Evolutionary conservation across 192 early-diverging fungal species (phyloP).

Genomic region (Dimargaris xerosporica): DNA sequence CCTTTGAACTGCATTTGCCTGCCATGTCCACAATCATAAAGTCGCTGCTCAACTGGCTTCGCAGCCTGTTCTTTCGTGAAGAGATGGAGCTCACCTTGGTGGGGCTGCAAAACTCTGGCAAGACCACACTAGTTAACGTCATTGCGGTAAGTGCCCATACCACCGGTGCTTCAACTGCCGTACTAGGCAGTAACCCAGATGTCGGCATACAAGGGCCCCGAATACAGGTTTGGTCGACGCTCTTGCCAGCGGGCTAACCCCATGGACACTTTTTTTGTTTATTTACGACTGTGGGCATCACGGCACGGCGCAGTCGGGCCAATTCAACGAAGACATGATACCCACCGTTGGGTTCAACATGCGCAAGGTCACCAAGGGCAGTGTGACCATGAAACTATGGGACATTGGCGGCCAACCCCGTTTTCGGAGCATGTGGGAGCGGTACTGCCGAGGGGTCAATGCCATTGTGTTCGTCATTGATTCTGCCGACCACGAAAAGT

Average conservation of each 20-base stretch:
- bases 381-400: conserved; percentile 98
- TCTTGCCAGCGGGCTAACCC: no score
- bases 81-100: conserved; percentile 85
- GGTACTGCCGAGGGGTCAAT: conserved; percentile 83
- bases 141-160: conserved; percentile 47
- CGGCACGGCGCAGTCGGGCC: conserved; percentile 34
- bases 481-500: conserved; percentile 83
- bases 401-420: conserved; percentile 97
- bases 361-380: conserved; percentile 84
- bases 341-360: conserved; percentile 99
- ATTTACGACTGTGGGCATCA: no score
- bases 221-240: no score
- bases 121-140: conserved; percentile 73
- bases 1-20: background rate
- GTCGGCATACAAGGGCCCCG: no score
- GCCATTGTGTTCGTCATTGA: conserved; percentile 97
- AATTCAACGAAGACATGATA: conserved; percentile 78
- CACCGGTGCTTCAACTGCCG: background rate
- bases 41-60: conserved; percentile 53
- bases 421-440: conserved; percentile 94
- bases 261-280: no score
- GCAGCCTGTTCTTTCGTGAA: conserved; percentile 68
- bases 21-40: conserved; percentile 40
- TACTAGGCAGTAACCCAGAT: no score
- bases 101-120: conserved; percentile 75